Conservation (phyloP, 805 yeast species). For the Starmerella bombicola region DNA sequence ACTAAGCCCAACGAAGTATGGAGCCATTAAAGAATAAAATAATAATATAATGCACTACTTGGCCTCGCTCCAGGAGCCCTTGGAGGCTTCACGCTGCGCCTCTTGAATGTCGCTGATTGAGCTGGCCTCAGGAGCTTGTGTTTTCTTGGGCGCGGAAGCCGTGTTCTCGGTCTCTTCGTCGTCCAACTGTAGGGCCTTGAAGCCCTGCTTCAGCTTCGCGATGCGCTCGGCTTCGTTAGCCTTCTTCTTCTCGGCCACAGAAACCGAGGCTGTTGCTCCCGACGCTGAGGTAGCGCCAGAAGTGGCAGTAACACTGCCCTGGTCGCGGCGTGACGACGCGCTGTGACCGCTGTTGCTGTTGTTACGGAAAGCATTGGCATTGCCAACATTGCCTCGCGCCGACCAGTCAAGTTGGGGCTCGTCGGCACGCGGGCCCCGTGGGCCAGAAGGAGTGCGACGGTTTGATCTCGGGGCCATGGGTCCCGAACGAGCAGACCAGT, state of each 20-base stretch:
- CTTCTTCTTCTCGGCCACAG: constrained; percentile 1
- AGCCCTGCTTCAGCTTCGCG: constrained; percentile 24
- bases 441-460: background rate
- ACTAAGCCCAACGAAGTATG: background rate
- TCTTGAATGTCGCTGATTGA: constrained; percentile 17
- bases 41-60: background rate
- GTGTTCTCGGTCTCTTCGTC: constrained; percentile 16
- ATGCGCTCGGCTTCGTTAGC: constrained; percentile 18
- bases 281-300: constrained; percentile 21
- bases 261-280: background rate
- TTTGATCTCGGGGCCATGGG: constrained; percentile 13
- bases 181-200: constrained; percentile 18
- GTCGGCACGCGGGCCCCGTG: too few species aligned
- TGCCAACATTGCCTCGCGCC: constrained; percentile 6
- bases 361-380: background rate
- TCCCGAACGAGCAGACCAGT: constrained; percentile 21
- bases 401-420: constrained; percentile 42
- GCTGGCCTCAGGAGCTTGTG: constrained; percentile 7
- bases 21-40: background rate
- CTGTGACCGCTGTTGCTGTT: background rate
- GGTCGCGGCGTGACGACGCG: constrained; percentile 4
- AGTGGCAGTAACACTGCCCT: constrained; percentile 1
- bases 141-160: background rate
- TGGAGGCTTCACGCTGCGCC: constrained; percentile 17
- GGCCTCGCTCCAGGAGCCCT: constrained; percentile 15